These are phyloP conservation scores for Starmerella gropengiesseri DNA, from an alignment of 805 yeast species.

Conservation along the genomic window DNA sequence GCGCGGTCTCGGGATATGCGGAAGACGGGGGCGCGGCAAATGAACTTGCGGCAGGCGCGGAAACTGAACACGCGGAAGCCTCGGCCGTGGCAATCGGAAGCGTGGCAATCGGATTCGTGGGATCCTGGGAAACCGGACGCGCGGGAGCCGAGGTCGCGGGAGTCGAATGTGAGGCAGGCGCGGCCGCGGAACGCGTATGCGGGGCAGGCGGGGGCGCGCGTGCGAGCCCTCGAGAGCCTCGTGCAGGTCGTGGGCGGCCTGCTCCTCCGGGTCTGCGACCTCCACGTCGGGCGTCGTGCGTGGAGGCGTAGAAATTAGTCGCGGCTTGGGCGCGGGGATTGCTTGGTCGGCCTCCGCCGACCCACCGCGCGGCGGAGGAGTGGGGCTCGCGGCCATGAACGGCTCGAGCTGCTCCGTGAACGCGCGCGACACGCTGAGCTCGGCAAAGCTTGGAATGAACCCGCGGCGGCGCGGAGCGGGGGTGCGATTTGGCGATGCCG, in stretches of 20 bases:
- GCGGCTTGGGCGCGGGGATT: background rate
- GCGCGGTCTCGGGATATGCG: background rate
- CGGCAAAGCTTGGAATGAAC: conserved; percentile 18
- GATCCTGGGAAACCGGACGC: background rate
- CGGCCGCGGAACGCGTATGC: background rate
- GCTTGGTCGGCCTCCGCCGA: background rate
- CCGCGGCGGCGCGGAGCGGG: conserved; percentile 13
- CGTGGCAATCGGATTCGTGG: conserved; percentile 3
- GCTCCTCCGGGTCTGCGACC: conserved; percentile 7
- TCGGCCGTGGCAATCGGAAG: background rate
- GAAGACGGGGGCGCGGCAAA: background rate
- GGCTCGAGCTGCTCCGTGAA: conserved; percentile 22
- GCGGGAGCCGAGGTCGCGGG: background rate
- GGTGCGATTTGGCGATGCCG: background rate
- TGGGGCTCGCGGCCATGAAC: conserved; percentile 13
- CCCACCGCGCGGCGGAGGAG: conserved; percentile 9
- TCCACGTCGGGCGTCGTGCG: background rate
- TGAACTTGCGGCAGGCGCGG: conserved; percentile 2
- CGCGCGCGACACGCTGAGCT: conserved; percentile 15
- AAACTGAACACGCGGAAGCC: conserved; percentile 1
- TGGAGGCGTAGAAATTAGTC: background rate
- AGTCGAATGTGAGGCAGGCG: background rate
- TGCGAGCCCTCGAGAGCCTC: conserved; percentile 2
- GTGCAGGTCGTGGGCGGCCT: conserved; percentile 9
- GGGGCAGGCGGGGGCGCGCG: background rate